Evolutionary conservation across 192 early-diverging fungal genomes (phyloP), one percentile per base, ranked within the genome.

Genomic region (Dissophora ornata): DNA sequence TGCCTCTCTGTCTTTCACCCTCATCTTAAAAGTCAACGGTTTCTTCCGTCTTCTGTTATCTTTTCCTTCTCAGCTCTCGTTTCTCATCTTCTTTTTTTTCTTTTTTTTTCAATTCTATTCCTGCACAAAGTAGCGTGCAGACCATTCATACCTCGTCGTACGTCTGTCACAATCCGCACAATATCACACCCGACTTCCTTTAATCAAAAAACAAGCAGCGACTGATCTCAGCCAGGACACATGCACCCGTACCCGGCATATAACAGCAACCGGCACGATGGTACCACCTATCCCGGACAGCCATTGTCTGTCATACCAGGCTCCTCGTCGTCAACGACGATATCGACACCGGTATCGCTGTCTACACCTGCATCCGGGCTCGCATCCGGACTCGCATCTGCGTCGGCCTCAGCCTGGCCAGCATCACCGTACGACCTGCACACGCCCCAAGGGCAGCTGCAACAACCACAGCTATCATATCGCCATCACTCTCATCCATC

Each of bases 211-310:
- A n/a, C n/a, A 6, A 38, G 13, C 36, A 38, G 36, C 36, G 36
- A 38, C 36, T 38, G 13, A 38, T 38, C 36, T 38, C 36, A 9
- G 13, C 36, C 6, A 38, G 22, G 38, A 41, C 54, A 25, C 16
- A 42, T 57, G 38, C 36, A 57, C 33, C 54, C 22, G 1, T 57
- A 57, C 28, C 38, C 22, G 30, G 30, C 50, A 52, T 1, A 6
- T 32, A 8, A 12, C 13, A 16, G 13, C 8, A 3, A 3, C 36
- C 6, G 2, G 2, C 2, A 25, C 22, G 5, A 1, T 57, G 36
- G 12, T 10, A 15, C 9, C 5, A 7, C 38, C 36, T 22, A 38
- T 38, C 36, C 36, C 36, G 36, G 36, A 38, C 36, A 38, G 44
- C n/a, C 33, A 24, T 57, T 22, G 16, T 13, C 36, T 57, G 8